Percentiles rank a stretch among this genome's conserved stretches.
Evolutionary conservation across 2,329 filamentous ascomycete species (phyloP).

Genomic region (Trichoderma sp.): DNA sequence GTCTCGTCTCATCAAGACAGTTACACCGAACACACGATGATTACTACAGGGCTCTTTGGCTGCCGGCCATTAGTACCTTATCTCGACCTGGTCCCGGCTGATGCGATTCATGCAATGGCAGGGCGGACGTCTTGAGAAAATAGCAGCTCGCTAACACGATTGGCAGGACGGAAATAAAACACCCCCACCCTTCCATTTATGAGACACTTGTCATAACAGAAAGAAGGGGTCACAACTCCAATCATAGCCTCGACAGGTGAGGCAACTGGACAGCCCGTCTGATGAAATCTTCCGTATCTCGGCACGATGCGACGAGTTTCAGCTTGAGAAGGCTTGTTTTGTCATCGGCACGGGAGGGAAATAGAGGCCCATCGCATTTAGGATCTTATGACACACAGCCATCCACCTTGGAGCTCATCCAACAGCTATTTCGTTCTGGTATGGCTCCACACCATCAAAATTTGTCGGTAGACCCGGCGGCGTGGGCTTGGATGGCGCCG

Average conservation of each 20-base stretch:
- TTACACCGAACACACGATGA: not conserved
- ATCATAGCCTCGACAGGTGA: not conserved
- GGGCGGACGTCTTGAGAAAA: not conserved
- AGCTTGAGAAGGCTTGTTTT: not conserved
- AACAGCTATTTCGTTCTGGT: not conserved
- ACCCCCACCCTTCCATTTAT: conserved; percentile 2
- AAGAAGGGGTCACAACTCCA: not conserved
- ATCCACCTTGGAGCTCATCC: not conserved
- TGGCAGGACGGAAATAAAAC: conserved; percentile 13
- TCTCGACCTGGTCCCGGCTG: conserved; percentile 9
- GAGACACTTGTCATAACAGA: conserved; percentile 4
- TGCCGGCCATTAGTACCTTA: conserved; percentile 6
- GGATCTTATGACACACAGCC: not conserved
- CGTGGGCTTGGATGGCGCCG: not conserved
- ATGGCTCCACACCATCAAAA: conserved; percentile 8
- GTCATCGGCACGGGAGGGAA: not conserved
- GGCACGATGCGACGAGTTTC: not conserved
- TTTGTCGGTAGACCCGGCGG: conserved; percentile 6
- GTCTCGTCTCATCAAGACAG: not conserved
- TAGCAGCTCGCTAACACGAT: conserved; percentile 4
- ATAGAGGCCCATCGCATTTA: not conserved
- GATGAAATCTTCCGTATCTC: not conserved
- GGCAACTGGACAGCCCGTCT: not conserved
- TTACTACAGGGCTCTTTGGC: not conserved
- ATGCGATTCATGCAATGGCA: conserved; percentile 14